phyloP scores from a whole-genome alignment of 2,329 filamentous ascomycete species.

The Calonectria ilicicola region DNA sequence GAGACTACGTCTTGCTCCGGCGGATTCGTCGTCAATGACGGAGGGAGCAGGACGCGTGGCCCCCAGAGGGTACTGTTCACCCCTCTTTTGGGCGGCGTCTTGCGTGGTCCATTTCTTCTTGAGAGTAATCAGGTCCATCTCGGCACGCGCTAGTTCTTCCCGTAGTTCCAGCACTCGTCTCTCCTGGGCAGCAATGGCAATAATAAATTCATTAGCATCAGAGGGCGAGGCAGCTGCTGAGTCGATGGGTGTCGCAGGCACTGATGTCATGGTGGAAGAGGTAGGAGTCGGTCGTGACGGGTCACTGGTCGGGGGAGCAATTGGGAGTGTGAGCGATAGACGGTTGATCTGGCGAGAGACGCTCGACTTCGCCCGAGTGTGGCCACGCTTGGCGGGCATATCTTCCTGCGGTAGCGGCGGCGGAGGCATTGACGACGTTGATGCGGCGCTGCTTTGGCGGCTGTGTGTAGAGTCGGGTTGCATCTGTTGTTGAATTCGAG shows the following conservation, averaged over 20 bases:
- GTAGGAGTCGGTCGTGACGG: conserved; percentile 65
- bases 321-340: conserved; percentile 72
- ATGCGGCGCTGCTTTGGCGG: conserved; percentile 32
- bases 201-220: conserved; percentile 79
- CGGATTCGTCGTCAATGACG: conserved; percentile 48
- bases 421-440: conserved; percentile 46
- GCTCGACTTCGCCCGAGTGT: conserved; percentile 63
- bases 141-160: conserved; percentile 88
- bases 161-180: conserved; percentile 89
- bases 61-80: conserved; percentile 69
- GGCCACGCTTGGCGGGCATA: conserved; percentile 53
- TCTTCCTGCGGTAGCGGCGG: conserved; percentile 55
- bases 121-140: conserved; percentile 78
- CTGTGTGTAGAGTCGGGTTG: conserved; percentile 27
- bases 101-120: conserved; percentile 87
- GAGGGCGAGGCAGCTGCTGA: conserved; percentile 57
- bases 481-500: conserved; percentile 28
- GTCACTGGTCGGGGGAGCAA: conserved; percentile 65
- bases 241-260: conserved; percentile 64
- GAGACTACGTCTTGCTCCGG: conserved; percentile 53
- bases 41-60: conserved; percentile 58
- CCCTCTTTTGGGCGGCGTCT: conserved; percentile 81
- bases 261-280: conserved; percentile 52
- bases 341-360: conserved; percentile 67
- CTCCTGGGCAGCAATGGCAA: conserved; percentile 92